Evolutionary conservation across 345 rosid species (phyloP), one percentile per base, ranked within the genome.

Genomic region (Lumnitzera littorea): DNA sequence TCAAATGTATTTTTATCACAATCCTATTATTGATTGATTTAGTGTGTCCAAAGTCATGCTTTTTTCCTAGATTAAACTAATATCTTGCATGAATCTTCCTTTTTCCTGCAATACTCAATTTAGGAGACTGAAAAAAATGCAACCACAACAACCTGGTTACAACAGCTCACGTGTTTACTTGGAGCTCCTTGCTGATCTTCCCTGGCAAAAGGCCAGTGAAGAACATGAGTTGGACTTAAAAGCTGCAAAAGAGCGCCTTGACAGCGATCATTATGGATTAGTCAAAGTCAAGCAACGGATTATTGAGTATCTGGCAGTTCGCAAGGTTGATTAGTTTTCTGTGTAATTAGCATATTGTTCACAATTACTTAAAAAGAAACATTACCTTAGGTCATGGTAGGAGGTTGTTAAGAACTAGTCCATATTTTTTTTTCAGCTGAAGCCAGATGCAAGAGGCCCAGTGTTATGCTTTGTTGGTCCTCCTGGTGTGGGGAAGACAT

Each of bases 131-230:
- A 90, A 90, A 70, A 94, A 94, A 81, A 90, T 94, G 99, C 99
- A 86, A 75, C 99, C 99, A 50, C 99, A 94, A 72, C 99, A 94
- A 78, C 99, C 99, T 69, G 99, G 99, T 25, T 90, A 94, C 75
- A 94, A 73, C 75, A 94, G 99, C 75, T 94, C 97, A 76, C 88
- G 86, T 57, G 91, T 80, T 65, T 94, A 94, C 76, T 82, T 94
- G 75, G 99, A 94, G 78, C 88, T 94, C 70, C 85, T 94, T 78
- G 96, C 97, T 63, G 99, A 90, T 79, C 84, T 94, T 55, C 99
- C 99, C 29, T 94, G 99, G 99, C 78, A 94, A 71, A 90, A 80
- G 68, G 88, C 91, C 46, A 90, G 87, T 58, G 95, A 88, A 69
- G 96, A 94, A 73, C 82, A 24, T 64, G 96, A 90, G 68, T 69